Evolutionary conservation across 257 asterid genomes (phyloP).

Genomic region (Plectranthus barbatus): DNA sequence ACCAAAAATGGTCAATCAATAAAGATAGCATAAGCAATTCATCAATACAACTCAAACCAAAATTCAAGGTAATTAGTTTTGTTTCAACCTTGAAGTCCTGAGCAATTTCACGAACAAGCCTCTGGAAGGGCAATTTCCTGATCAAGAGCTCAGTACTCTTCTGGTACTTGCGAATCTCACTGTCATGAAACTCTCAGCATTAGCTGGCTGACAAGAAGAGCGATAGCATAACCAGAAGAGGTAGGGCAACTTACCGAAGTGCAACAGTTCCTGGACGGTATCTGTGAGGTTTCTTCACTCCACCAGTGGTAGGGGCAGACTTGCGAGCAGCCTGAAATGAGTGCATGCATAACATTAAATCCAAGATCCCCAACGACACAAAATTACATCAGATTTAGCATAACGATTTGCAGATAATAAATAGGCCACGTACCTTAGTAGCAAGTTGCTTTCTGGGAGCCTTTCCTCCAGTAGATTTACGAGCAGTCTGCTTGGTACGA

Average conservation of each 20-base stretch:
- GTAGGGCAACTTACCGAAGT: conserved; percentile 30
- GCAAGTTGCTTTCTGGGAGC: conserved; percentile 62
- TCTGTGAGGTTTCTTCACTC: conserved; percentile 56
- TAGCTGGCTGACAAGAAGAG: background rate
- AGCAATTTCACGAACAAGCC: conserved; percentile 63
- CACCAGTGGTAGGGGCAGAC: conserved; percentile 60
- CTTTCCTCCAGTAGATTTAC: conserved; percentile 58
- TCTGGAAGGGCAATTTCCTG: conserved; percentile 57
- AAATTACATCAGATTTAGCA: background rate
- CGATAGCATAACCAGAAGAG: background rate
- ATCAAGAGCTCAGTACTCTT: conserved; percentile 59
- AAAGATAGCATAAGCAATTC: background rate
- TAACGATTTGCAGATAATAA: background rate
- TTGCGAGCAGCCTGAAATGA: conserved; percentile 46
- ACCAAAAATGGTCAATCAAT: background rate
- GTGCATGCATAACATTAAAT: background rate
- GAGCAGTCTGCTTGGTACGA: conserved; percentile 62
- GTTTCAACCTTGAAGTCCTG: conserved; percentile 46
- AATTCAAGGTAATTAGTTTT: background rate
- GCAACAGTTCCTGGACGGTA: conserved; percentile 65
- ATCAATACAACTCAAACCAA: background rate
- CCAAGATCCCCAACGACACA: background rate
- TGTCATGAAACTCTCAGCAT: background rate
- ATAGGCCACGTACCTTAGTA: conserved; percentile 29
- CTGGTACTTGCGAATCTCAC: conserved; percentile 52